phyloP scores from a whole-genome alignment of 1,139 yeast species.

The Kurtzmaniella natalensis region DNA sequence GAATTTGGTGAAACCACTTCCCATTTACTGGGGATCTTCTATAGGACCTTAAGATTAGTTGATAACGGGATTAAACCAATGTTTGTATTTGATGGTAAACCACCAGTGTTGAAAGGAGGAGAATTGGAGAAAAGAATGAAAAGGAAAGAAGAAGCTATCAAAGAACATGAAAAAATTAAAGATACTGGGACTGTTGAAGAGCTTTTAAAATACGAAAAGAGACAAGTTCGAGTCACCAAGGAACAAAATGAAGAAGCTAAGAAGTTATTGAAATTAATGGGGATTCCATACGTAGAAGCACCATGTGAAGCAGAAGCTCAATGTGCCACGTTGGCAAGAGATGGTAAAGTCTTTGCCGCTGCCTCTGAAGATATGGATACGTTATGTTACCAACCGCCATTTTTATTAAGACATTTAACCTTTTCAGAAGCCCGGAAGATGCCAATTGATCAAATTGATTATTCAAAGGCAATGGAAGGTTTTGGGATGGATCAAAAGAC shows the following conservation, averaged over 20 bases:
- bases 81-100: constrained; percentile 95
- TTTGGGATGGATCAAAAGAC: constrained; percentile 67
- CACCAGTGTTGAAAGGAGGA: constrained; percentile 87
- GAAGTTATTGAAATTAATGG: constrained; percentile 76
- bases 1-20: constrained; percentile 93
- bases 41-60: constrained; percentile 82
- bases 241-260: constrained; percentile 96
- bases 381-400: constrained; percentile 83
- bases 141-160: constrained; percentile 79
- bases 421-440: constrained; percentile 91
- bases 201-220: constrained; percentile 69
- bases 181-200: constrained; percentile 82
- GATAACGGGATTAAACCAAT: constrained; percentile 93
- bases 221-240: constrained; percentile 82
- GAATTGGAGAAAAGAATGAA: constrained; percentile 84
- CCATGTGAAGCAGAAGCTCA: constrained; percentile 99
- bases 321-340: constrained; percentile 87
- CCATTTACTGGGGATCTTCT: constrained; percentile 93
- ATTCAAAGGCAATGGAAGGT: constrained; percentile 67
- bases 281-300: constrained; percentile 88
- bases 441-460: constrained; percentile 83
- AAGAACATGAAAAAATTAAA: constrained; percentile 64
- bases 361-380: constrained; percentile 99
- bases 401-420: constrained; percentile 79
- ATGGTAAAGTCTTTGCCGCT: constrained; percentile 91